These are phyloP conservation scores for Guillardia theta DNA, from an alignment of 78 protist genomes.

Conservation along the genomic window DNA sequence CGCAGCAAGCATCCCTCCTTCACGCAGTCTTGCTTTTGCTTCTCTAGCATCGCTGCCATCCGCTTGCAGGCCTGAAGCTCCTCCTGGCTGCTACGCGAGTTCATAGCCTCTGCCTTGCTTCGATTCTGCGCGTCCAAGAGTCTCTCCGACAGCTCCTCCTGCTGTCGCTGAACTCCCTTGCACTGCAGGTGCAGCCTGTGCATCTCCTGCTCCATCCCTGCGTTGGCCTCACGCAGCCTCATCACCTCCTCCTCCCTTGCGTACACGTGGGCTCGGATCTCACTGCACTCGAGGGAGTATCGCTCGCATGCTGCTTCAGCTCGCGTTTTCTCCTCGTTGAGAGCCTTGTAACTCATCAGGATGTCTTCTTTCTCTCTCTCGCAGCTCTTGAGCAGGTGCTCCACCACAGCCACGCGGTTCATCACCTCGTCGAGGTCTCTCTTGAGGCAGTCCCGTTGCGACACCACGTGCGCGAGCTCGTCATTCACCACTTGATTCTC, in stretches of 20 bases:
- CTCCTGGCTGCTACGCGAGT: neutral
- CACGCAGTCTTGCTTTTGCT: constrained; percentile 3
- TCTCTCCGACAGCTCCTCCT: neutral
- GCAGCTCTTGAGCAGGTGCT: neutral
- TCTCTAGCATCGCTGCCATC: neutral
- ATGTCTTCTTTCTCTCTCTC: neutral
- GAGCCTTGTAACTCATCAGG: neutral
- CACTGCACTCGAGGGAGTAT: neutral
- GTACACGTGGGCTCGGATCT: constrained; percentile 1
- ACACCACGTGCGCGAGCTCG: neutral
- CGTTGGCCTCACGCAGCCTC: neutral
- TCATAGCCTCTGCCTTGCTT: neutral
- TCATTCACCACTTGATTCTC: constrained; percentile 16
- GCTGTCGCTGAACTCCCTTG: neutral
- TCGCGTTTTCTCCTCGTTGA: neutral
- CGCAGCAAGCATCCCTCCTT: neutral
- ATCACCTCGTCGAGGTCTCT: neutral
- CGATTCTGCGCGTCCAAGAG: neutral
- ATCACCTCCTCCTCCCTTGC: constrained; percentile 1
- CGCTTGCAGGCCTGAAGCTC: neutral
- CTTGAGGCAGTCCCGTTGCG: neutral
- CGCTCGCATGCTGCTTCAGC: neutral
- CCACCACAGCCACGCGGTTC: neutral
- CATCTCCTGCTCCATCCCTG: neutral
- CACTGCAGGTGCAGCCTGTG: neutral